phyloP scores from a whole-genome alignment of 331 rosid species.

The Quercus phellos region DNA sequence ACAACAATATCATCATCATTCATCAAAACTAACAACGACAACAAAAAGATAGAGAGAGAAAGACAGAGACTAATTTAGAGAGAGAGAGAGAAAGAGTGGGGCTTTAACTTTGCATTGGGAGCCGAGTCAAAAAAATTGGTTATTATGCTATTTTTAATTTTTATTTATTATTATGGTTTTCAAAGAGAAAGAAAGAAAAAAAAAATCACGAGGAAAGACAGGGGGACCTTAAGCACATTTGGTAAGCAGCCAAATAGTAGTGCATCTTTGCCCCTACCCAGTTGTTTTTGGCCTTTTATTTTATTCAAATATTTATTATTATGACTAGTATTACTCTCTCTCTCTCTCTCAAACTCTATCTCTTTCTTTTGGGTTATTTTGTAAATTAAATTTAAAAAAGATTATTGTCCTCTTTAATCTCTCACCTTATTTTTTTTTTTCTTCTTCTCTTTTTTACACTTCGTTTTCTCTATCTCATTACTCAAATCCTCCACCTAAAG shows the following conservation, averaged over 20 bases:
- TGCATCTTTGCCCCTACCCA: not conserved
- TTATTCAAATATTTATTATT: not conserved
- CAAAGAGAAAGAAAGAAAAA: conserved; percentile 10
- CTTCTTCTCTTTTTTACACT: not conserved
- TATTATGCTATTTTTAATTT: too few species aligned
- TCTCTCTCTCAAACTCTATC: not conserved
- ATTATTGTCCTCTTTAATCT: conserved; percentile 54
- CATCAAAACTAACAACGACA: not conserved
- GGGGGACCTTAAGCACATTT: conserved; percentile 26
- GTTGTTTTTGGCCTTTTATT: conserved; percentile 8
- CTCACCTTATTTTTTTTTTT: conserved; percentile 21
- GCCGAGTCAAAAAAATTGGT: conserved; percentile 7
- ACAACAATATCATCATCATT: too few species aligned
- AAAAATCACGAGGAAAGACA: conserved; percentile 6
- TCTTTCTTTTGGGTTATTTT: conserved; percentile 39
- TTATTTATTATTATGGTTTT: conserved; percentile 11
- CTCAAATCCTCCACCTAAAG: conserved; percentile 44
- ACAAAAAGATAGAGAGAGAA: not conserved
- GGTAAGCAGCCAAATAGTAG: conserved; percentile 47
- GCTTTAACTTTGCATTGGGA: conserved; percentile 26
- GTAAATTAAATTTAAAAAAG: conserved; percentile 33
- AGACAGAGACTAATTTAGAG: too few species aligned
- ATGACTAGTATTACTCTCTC: conserved; percentile 17
- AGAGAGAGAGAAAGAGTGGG: conserved; percentile 7
- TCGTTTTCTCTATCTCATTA: conserved; percentile 11